phyloP scores from a whole-genome alignment of 768 basidiomycete species.

The Crepidotus variabilis region DNA sequence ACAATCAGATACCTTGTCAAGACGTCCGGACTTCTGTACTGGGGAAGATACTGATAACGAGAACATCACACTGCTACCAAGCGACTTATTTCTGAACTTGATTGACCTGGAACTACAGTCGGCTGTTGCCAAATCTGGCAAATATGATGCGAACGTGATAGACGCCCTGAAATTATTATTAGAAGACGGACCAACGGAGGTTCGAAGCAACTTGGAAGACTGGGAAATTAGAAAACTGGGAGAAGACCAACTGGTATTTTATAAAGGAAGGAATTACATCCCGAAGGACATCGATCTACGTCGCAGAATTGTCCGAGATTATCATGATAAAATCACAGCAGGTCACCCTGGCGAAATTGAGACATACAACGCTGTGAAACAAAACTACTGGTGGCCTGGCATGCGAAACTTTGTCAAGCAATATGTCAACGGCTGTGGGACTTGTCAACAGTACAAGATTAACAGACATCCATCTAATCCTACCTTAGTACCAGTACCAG shows the following conservation, averaged over 20 bases:
- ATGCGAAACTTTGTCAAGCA: conserved; percentile 12
- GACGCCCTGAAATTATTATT: no score
- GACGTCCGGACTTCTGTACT: conserved; percentile 16
- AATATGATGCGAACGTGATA: no score
- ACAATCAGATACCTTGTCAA: conserved; percentile 22
- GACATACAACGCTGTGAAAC: conserved; percentile 2
- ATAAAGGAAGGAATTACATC: background rate
- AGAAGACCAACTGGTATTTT: no score
- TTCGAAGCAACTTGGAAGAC: no score
- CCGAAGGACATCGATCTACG: background rate
- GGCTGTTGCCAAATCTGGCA: no score
- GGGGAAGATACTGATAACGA: background rate
- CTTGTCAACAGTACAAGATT: conserved; percentile 19
- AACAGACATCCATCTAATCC: conserved; percentile 10
- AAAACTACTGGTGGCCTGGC: conserved; percentile 20
- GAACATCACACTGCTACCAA: background rate
- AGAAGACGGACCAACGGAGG: no score
- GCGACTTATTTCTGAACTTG: background rate
- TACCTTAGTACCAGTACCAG: conserved; percentile 4
- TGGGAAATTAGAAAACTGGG: no score
- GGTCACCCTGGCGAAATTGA: conserved; percentile 11
- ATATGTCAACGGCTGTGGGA: conserved; percentile 17
- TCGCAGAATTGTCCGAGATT: background rate
- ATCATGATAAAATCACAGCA: conserved; percentile 6
- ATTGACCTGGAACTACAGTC: background rate